A percentile compares a stretch with the other conserved stretches of the same genome.
Conservation (phyloP, 2,329 filamentous ascomycete species). For the Penicillium sp. region DNA sequence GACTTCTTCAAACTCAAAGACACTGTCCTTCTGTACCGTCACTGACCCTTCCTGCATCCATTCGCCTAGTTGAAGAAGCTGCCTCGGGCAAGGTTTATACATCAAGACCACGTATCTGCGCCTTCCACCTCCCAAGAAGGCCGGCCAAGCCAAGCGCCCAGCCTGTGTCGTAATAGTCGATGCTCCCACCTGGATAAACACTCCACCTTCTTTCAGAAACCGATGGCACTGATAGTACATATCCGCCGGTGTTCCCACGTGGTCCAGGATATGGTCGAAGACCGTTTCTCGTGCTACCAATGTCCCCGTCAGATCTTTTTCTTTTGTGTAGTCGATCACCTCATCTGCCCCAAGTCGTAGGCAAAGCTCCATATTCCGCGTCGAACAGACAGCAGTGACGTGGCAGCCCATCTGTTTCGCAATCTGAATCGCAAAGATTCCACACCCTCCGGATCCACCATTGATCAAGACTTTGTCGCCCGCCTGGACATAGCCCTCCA, state of each 20-base stretch:
- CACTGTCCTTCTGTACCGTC: conserved; percentile 50
- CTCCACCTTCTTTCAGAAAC: conserved; percentile 46
- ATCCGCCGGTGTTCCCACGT: conserved; percentile 46
- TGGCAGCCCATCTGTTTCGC: conserved; percentile 56
- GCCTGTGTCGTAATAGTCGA: conserved; percentile 27
- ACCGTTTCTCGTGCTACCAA: conserved; percentile 45
- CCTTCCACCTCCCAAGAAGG: conserved; percentile 47
- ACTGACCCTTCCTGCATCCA: conserved; percentile 57
- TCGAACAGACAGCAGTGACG: conserved; percentile 56
- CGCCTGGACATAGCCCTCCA: conserved; percentile 43
- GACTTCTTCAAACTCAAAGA: conserved; percentile 52
- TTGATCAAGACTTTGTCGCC: conserved; percentile 60
- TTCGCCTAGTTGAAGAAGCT: conserved; percentile 46
- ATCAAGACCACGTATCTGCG: conserved; percentile 32
- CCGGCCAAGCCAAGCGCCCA: conserved; percentile 39
- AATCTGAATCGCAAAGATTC: conserved; percentile 57
- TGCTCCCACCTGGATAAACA: conserved; percentile 50
- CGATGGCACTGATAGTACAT: conserved; percentile 50
- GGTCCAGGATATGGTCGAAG: conserved; percentile 54
- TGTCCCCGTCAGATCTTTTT: conserved; percentile 41
- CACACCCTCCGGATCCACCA: conserved; percentile 58
- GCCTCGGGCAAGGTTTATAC: conserved; percentile 35
- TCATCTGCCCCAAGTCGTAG: conserved; percentile 57
- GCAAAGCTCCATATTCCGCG: conserved; percentile 52
- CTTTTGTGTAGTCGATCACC: conserved; percentile 54